Base-by-base conservation (phyloP, 1,284 basidiomycete genomes). In the Kalmanozyma brasiliensis region DNA sequence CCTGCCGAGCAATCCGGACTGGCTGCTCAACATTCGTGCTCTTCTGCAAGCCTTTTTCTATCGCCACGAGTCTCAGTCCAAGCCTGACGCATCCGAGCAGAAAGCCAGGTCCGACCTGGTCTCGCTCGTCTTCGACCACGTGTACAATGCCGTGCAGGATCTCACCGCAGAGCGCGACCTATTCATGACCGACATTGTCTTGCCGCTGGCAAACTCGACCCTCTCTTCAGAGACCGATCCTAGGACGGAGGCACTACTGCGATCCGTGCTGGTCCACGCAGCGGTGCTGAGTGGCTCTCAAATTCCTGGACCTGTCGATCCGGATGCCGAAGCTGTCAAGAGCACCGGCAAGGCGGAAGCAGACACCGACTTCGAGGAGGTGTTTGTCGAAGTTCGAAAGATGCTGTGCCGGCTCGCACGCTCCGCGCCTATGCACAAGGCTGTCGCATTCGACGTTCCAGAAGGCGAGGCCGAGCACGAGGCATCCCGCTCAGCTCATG, bases 21-120 rank as follows among this genome's bases (percentile, higher is more conserved):
- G 80, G 80, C 71, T 82, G 22, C 38, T 49, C 33, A 77, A 79
- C 57, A 71, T 79, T 24, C 60, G 66, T 10, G 53, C 60, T 9
- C 73, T 82, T 2, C 45, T 81, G 32, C 58, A 74, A 30, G 79
- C 78, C 1, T 77, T 81, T 35, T 79, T 75, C 60, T 64, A 78
- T 30, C 67, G 77, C 19, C 51, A 52, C 35, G 76, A 71, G n/a
- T 42, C 46, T 14, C 49, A 49, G 4, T 42, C 60, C 9, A 51
- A 64, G 11, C 26, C 42, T 4, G 23, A 16, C 23, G 34, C 37
- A 8, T 22, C 52, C 17, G 47, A 59, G 23, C 35, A 38, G 26
- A 43, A 14, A 4, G 64, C 78, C n/a, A 64, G 78, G n/a, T 46
- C 52, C 23, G 59, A 73, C 19, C 63, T 78, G 4, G 70, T 70